A percentile compares a stretch with the other conserved stretches of the same genome.
These are phyloP conservation scores for Triticum monococcum DNA, from an alignment of 176 grass and related monocot species.

Conservation along the genomic window DNA sequence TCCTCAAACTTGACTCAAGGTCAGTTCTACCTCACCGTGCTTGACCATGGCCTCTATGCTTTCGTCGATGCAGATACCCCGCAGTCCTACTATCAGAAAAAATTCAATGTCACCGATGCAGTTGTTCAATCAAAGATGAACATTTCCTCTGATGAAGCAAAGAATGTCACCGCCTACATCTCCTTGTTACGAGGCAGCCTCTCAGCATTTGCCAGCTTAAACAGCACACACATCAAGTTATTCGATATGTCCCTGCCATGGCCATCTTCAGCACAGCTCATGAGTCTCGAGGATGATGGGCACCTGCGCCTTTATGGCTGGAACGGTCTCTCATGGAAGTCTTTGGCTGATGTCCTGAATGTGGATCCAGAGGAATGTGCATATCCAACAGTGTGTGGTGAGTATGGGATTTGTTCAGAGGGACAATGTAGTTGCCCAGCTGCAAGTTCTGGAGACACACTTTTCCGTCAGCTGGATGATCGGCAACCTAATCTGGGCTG, in stretches of 20 bases:
- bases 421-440: slow-evolving; percentile 53
- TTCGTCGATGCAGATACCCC: slow-evolving; percentile 40
- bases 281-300: slow-evolving; percentile 63
- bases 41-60: slow-evolving; percentile 40
- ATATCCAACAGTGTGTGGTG: slow-evolving; percentile 61
- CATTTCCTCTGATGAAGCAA: slow-evolving; percentile 21
- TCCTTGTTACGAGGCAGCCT: slow-evolving; percentile 55
- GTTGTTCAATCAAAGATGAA: slow-evolving; percentile 37
- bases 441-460: not conserved
- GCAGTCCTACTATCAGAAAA: slow-evolving; percentile 39
- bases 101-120: slow-evolving; percentile 31
- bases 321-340: slow-evolving; percentile 6
- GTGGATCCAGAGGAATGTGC: slow-evolving; percentile 39
- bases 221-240: slow-evolving; percentile 11
- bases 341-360: slow-evolving; percentile 42
- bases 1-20: slow-evolving; percentile 44
- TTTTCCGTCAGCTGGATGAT: slow-evolving; percentile 35
- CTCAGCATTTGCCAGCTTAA: slow-evolving; percentile 36
- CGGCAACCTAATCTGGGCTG: slow-evolving; percentile 40
- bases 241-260: slow-evolving; percentile 36
- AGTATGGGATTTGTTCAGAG: slow-evolving; percentile 57
- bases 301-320: slow-evolving; percentile 53
- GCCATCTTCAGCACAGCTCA: slow-evolving; percentile 44
- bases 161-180: slow-evolving; percentile 31
- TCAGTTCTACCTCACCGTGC: slow-evolving; percentile 53